Percentiles rank a stretch among this genome's conserved stretches.
phyloP scores from a whole-genome alignment of 176 grass and related monocot species.

The Panicum miliaceum region DNA sequence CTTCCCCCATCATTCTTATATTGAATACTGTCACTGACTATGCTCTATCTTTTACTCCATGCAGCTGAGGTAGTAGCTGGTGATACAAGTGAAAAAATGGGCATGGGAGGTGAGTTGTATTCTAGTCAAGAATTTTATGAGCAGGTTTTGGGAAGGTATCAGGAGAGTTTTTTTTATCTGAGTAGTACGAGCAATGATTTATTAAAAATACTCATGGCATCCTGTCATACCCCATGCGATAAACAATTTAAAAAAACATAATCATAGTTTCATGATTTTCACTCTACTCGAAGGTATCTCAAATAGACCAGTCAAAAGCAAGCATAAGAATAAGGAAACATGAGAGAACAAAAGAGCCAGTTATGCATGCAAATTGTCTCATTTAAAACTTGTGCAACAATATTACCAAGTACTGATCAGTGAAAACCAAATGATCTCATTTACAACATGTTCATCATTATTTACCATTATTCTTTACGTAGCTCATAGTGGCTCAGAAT shows the following conservation, averaged over 20 bases:
- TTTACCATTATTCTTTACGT: neutral
- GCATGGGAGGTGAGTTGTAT: neutral
- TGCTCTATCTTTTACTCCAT: neutral
- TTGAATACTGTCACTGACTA: neutral
- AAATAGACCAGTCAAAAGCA: slow-evolving; percentile 4
- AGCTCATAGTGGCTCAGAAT: neutral
- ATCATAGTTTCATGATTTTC: slow-evolving; percentile 6
- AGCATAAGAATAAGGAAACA: neutral
- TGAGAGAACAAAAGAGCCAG: neutral
- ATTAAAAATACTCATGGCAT: neutral
- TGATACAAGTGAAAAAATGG: neutral
- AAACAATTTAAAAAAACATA: neutral
- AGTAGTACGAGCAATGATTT: neutral
- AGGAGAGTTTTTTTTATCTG: neutral
- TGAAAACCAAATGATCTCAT: slow-evolving; percentile 11
- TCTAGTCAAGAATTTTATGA: neutral
- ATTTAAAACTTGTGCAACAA: neutral
- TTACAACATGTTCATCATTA: too few species aligned
- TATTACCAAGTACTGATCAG: neutral
- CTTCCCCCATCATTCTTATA: neutral
- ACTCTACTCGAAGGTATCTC: neutral
- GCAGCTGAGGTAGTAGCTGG: neutral
- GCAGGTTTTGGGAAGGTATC: neutral
- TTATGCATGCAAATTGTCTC: neutral
- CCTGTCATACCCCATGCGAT: neutral